These are phyloP conservation scores for Yamagishiella unicocca DNA, from an alignment of 139 green algal genomes.

Conservation along the genomic window DNA sequence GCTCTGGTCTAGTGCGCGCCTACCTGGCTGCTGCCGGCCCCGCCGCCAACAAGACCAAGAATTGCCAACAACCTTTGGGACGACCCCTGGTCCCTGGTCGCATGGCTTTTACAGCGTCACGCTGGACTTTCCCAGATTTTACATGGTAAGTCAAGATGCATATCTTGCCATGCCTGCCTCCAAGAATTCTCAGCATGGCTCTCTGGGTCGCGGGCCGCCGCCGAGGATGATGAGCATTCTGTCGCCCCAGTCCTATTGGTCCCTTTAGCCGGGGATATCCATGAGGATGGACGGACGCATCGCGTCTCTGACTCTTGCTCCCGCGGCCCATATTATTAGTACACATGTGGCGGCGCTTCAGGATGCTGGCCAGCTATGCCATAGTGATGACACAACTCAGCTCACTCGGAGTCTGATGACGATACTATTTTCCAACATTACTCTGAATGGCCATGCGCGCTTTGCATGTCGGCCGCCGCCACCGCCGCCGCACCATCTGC, in stretches of 20 bases:
- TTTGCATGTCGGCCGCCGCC: neutral
- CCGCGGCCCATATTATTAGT: neutral
- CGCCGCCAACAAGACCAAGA: too few species aligned
- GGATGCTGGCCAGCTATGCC: neutral
- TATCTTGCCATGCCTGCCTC: too few species aligned
- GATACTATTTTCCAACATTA: slow-evolving; percentile 54
- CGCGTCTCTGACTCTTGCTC: slow-evolving; percentile 62
- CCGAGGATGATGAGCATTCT: slow-evolving; percentile 63
- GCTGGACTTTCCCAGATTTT: too few species aligned
- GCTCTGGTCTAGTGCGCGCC: too few species aligned
- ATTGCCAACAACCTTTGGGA: too few species aligned
- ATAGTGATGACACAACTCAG: slow-evolving; percentile 71
- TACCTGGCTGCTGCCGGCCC: too few species aligned
- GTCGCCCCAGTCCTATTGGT: slow-evolving; percentile 81
- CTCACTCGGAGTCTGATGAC: slow-evolving; percentile 69
- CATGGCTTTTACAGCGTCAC: too few species aligned
- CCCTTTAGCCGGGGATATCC: slow-evolving; percentile 65
- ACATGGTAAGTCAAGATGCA: too few species aligned
- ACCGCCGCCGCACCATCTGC: neutral
- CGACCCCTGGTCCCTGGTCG: too few species aligned
- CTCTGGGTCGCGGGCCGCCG: neutral
- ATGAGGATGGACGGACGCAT: slow-evolving; percentile 72
- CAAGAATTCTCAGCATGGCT: too few species aligned
- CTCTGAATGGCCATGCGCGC: slow-evolving; percentile 11
- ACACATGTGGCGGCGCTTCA: neutral